Evolutionary conservation across 2,329 filamentous ascomycete species (phyloP).

Genomic region (Cercospora sojina): DNA sequence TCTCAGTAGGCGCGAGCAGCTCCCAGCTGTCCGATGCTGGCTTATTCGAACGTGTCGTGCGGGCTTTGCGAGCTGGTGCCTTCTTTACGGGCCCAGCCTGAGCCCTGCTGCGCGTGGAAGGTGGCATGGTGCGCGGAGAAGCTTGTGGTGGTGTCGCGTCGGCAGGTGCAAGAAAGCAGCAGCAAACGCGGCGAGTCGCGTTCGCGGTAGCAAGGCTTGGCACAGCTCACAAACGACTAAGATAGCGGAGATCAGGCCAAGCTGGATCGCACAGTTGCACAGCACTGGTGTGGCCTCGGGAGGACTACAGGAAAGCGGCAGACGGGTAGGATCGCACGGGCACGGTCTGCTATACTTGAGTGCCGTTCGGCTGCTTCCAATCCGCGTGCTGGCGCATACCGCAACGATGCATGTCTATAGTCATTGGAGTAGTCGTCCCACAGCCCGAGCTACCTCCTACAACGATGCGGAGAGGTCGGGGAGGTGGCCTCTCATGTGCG

Average conservation of each 20-base stretch:
- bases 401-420: not conserved
- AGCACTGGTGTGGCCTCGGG: not conserved
- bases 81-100: conserved; percentile 12
- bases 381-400: not conserved
- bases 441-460: not conserved
- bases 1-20: conserved; percentile 3
- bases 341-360: not conserved
- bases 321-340: not conserved
- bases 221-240: not conserved
- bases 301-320: not conserved
- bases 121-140: conserved; percentile 15
- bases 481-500: not conserved
- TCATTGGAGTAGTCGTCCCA: not conserved
- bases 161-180: not conserved
- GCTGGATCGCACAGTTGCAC: not conserved
- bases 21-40: conserved; percentile 11
- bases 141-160: not conserved
- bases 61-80: conserved; percentile 15
- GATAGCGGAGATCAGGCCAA: not conserved
- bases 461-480: not conserved
- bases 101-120: conserved; percentile 13
- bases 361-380: not conserved
- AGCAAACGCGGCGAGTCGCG: conserved; percentile 7
- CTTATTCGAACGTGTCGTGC: not conserved
- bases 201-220: not conserved